These are phyloP conservation scores for Corylus heterophylla DNA, from an alignment of 306 rosid species.

Conservation along the genomic window DNA sequence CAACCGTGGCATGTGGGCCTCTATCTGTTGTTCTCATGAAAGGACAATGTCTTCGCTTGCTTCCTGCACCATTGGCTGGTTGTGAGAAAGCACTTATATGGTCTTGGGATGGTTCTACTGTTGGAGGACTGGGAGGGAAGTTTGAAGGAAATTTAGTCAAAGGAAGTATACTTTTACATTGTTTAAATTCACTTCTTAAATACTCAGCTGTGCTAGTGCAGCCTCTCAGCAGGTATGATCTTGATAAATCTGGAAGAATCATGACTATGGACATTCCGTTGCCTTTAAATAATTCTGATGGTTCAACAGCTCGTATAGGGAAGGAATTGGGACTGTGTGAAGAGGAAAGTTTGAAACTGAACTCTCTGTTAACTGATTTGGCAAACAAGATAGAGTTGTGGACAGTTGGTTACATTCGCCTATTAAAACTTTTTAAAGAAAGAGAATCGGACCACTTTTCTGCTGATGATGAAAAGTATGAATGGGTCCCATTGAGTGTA, in stretches of 20 bases:
- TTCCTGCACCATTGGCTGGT: conserved; percentile 95
- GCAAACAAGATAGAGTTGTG: conserved; percentile 65
- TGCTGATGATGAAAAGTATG: conserved; percentile 56
- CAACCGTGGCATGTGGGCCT: conserved; percentile 80
- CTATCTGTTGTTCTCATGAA: conserved; percentile 88
- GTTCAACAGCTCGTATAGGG: conserved; percentile 59
- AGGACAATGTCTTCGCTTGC: conserved; percentile 87
- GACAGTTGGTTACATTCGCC: conserved; percentile 88
- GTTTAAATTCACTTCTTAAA: conserved; percentile 80
- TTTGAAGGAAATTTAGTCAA: conserved; percentile 81
- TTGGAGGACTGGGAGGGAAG: conserved; percentile 89
- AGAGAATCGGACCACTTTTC: conserved; percentile 47
- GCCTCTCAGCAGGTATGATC: conserved; percentile 80
- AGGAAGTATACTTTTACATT: conserved; percentile 85
- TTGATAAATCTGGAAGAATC: conserved; percentile 63
- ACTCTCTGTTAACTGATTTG: conserved; percentile 59
- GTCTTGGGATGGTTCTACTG: conserved; percentile 89
- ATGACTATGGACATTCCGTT: conserved; percentile 85
- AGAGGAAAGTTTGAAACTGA: conserved; percentile 61
- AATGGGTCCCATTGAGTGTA: conserved; percentile 93
- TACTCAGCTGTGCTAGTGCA: conserved; percentile 88
- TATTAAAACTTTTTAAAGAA: conserved; percentile 69
- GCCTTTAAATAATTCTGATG: conserved; percentile 83
- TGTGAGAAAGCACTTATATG: conserved; percentile 94
- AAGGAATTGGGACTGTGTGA: conserved; percentile 67